Evolutionary conservation across 805 yeast genomes (phyloP).

Genomic region (Pichia exigua): DNA sequence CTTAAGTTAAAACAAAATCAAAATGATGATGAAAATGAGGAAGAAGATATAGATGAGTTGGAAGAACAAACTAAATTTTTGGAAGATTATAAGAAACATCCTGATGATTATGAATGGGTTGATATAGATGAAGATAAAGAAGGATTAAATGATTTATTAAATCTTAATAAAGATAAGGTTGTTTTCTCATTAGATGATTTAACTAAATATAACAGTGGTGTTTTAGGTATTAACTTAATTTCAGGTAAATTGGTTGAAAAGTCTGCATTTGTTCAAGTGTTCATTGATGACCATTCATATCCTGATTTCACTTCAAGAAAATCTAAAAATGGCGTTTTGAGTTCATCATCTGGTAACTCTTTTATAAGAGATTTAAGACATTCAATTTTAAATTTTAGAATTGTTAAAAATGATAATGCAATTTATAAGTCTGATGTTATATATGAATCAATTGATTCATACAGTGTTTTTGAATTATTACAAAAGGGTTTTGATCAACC

Average conservation of each 20-base stretch:
- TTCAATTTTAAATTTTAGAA: conserved; percentile 48
- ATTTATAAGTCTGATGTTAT: conserved; percentile 41
- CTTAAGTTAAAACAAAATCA: conserved; percentile 35
- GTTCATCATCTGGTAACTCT: conserved; percentile 43
- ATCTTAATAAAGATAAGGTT: conserved; percentile 31
- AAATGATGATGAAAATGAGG: conserved; percentile 29
- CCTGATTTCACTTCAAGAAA: conserved; percentile 51
- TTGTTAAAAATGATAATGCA: conserved; percentile 45
- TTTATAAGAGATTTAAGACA: conserved; percentile 66
- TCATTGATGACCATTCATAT: conserved; percentile 56
- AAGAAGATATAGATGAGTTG: conserved; percentile 32
- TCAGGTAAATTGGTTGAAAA: conserved; percentile 45
- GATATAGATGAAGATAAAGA: conserved; percentile 32
- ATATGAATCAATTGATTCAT: conserved; percentile 43
- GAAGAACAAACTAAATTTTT: conserved; percentile 43
- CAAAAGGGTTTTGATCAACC: conserved; percentile 41
- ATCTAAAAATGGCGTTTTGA: conserved; percentile 38
- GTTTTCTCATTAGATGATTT: conserved; percentile 45
- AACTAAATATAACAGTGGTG: conserved; percentile 53
- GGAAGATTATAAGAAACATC: conserved; percentile 45
- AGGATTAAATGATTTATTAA: conserved; percentile 20
- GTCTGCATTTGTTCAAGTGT: conserved; percentile 41
- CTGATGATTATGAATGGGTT: conserved; percentile 60
- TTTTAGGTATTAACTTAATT: conserved; percentile 44
- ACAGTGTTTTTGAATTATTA: conserved; percentile 48